Evolutionary conservation across 2,329 filamentous ascomycete genomes (phyloP), one percentile per base, ranked within the genome.

Genomic region (Helotiales sp.): DNA sequence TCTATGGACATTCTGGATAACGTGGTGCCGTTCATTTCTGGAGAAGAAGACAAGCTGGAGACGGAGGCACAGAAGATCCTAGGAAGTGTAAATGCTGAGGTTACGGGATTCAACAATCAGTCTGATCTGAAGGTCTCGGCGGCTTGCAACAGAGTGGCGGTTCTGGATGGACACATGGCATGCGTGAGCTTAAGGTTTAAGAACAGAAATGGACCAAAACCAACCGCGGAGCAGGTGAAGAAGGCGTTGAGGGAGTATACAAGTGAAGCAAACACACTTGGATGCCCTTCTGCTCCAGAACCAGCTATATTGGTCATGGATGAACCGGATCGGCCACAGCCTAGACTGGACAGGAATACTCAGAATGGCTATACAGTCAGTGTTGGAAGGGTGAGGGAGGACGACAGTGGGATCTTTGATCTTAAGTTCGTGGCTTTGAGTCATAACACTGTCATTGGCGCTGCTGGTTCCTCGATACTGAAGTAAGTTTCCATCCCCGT

Each of bases 1-100:
- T 90, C 85, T 75, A 96, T 98, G 92, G 95, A 98, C 75, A 89
- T 98, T 60, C 78, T 98, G 61, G 95, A 98, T 77, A 98, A 98
- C 71, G 89, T 98, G 1, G 91, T 99, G 44, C 95, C 95, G 8
- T 97, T 85, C 75, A 99, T 98, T 72, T 82, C 83, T 1, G 93
- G 93, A 58, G 95, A 98, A 76, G 95, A 98, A 75, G 93, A 96
- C 75, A 98, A 98, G 80, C 84, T 98, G 29, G 91, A 96, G 79
- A 90, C 89, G 2, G 95, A 98, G 76, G 93, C 95, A 2, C 89
- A 90, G 69, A 98, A 98, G 83, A 98, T 98, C 67, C 82, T 98
- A 2, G 93, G 95, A 52, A 74, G 74, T 31, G 77, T 97, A 67
- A 91, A 91, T 69, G 75, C 76, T 38, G 86, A 89, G 17, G 80